Evolutionary conservation across 192 early-diverging fungal genomes (phyloP).

Genomic region (Funneliformis mosseae): DNA sequence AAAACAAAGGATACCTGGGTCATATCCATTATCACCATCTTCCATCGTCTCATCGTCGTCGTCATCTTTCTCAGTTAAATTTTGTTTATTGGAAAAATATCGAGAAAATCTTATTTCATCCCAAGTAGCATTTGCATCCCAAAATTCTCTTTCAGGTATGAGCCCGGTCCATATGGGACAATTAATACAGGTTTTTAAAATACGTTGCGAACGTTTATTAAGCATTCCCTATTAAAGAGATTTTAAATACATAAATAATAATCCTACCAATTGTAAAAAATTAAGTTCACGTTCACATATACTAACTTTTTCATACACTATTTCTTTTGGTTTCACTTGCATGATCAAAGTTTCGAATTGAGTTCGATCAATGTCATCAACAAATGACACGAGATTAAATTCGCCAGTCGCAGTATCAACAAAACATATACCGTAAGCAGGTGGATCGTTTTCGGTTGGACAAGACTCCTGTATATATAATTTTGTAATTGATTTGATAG

Average conservation of each 20-base stretch:
- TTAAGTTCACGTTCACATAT: neutral
- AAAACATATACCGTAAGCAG: conserved; percentile 85
- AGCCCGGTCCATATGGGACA: conserved; percentile 60
- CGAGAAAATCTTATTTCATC: conserved; percentile 61
- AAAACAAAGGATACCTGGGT: neutral
- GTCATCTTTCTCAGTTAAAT: conserved; percentile 28
- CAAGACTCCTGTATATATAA: conserved; percentile 42
- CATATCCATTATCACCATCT: conserved; percentile 4
- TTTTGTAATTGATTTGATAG: neutral
- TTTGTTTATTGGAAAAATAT: conserved; percentile 55
- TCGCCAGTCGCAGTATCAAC: conserved; percentile 95
- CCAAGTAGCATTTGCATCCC: conserved; percentile 53
- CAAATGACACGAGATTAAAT: conserved; percentile 77
- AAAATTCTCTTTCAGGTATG: conserved; percentile 73
- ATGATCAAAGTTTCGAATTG: conserved; percentile 91
- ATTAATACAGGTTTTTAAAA: conserved; percentile 47
- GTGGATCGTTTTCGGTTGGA: conserved; percentile 39
- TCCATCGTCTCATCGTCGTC: neutral
- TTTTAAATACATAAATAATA: neutral
- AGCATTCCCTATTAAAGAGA: conserved; percentile 25
- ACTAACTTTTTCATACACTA: conserved; percentile 79
- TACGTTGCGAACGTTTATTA: conserved; percentile 49
- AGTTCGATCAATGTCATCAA: conserved; percentile 88
- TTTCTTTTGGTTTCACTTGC: conserved; percentile 89
- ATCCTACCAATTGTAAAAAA: neutral